These are phyloP conservation scores for Pseudocercospora macadamiae DNA, from an alignment of 2,329 filamentous ascomycete species.

Conservation along the genomic window DNA sequence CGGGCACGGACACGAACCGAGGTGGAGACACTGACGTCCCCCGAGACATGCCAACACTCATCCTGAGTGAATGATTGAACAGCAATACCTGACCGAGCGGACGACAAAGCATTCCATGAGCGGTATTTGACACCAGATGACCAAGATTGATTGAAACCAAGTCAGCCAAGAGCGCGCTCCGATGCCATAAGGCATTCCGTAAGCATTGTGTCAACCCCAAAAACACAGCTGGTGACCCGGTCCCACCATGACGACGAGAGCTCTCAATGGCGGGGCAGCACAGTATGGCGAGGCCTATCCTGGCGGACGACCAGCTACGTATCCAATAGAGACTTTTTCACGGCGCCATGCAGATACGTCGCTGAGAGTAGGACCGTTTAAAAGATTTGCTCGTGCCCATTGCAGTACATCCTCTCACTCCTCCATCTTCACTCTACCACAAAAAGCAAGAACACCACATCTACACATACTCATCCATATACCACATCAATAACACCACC, in stretches of 20 bases:
- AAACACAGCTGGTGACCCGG: neutral
- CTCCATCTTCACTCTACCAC: neutral
- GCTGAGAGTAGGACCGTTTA: constrained; percentile 13
- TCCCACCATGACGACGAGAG: constrained; percentile 18
- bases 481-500: constrained; percentile 10
- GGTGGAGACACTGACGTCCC: neutral
- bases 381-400: constrained; percentile 14
- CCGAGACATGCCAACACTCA: neutral
- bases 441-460: neutral
- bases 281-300: constrained; percentile 7
- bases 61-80: neutral
- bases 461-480: neutral
- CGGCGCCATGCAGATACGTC: constrained; percentile 15
- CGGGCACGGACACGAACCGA: neutral
- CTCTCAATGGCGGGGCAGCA: constrained; percentile 5
- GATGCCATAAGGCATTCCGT: neutral
- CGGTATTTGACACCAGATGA: neutral
- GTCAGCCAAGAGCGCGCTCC: no score
- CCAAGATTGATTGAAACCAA: no score
- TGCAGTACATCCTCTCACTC: constrained; percentile 5
- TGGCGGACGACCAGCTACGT: constrained; percentile 20
- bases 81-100: neutral
- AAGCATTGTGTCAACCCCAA: constrained; percentile 4
- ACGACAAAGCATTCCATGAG: neutral
- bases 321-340: constrained; percentile 12